A percentile compares a stretch with the other conserved stretches of the same genome.
phyloP scores from a whole-genome alignment of 495 filamentous ascomycete genomes.

The Hypoxylon cercidicola region DNA sequence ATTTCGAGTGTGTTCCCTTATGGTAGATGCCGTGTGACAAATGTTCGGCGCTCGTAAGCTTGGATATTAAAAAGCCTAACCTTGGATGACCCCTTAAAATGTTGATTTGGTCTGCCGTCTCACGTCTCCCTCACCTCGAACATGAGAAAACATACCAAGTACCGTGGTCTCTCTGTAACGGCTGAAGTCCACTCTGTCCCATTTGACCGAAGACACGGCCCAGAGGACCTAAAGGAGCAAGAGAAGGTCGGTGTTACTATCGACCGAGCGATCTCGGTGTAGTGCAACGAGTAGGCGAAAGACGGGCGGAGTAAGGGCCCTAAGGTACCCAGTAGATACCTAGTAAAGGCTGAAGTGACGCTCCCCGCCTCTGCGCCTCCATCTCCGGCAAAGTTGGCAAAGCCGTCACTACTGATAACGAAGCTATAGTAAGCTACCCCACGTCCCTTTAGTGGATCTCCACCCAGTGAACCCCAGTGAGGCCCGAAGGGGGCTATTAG shows the following conservation, averaged over 20 bases:
- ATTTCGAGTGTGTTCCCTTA: not conserved
- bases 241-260: constrained; percentile 7
- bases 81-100: not conserved
- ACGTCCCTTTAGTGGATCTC: constrained; percentile 25
- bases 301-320: not conserved
- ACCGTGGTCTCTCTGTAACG: constrained; percentile 7
- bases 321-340: not conserved
- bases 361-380: constrained; percentile 1
- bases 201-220: constrained; percentile 13
- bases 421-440: constrained; percentile 23
- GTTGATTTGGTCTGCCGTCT: not conserved
- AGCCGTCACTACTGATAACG: constrained; percentile 12
- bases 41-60: not conserved
- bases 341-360: constrained; percentile 4
- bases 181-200: constrained; percentile 27
- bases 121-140: constrained; percentile 10
- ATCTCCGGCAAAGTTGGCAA: constrained; percentile 27
- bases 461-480: not conserved
- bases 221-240: not conserved
- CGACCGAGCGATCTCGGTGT: constrained; percentile 15
- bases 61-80: not conserved
- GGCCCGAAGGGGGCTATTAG: not conserved
- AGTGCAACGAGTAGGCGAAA: not conserved
- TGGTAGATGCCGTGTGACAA: not conserved
- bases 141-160: constrained; percentile 5